Evolutionary conservation across 768 basidiomycete genomes (phyloP), one percentile per base, ranked within the genome.

Genomic region (Russula emetica): DNA sequence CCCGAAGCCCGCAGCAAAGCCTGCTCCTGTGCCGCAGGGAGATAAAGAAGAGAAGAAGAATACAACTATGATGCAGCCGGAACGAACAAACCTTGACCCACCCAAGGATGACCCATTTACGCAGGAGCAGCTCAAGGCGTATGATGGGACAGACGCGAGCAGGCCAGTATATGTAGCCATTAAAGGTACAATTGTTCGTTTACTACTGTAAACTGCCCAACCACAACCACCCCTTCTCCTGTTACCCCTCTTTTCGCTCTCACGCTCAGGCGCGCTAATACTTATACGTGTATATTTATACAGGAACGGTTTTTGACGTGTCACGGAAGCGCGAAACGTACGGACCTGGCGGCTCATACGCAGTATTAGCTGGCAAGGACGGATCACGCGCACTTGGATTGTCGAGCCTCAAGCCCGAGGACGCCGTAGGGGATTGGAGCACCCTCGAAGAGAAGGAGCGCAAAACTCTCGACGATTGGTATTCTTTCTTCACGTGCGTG

Each of bases 311-410:
- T 10, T 98, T 97, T 75, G 94, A 98, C 73, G 96, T 99, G 10
- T 78, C 88, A 0, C 77, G 78, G 63, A 98, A 96, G 74, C 76
- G 77, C 34, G 94, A 97, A 65, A 89, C 94, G 69, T 99, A 99
- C 70, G 96, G 96, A 2, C 79, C 82, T 2, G 92, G 91, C 3
- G 78, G 79, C 28, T 85, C 88, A 4, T 93, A 94, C 75, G 82
- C 84, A 68, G 75, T 96, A 24, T 98, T 98, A 73, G 92, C 94
- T 36, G 96, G 94, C 51, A 96, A 91, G 76, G 96, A 99, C 71
- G 96, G 87, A 0, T 95, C 92, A 9, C 85, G 80, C 67, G 96
- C 89, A 0, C 79, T 99, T 8, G 96, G 94, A 49, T 87, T 86
- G 85, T 94, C 92, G 57, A 94, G 91, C 69, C 76, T 97, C 69